Evolutionary conservation across 2,329 filamentous ascomycete genomes (phyloP), one percentile per base, ranked within the genome.

Genomic region (Iodosphaeria phyllophila): DNA sequence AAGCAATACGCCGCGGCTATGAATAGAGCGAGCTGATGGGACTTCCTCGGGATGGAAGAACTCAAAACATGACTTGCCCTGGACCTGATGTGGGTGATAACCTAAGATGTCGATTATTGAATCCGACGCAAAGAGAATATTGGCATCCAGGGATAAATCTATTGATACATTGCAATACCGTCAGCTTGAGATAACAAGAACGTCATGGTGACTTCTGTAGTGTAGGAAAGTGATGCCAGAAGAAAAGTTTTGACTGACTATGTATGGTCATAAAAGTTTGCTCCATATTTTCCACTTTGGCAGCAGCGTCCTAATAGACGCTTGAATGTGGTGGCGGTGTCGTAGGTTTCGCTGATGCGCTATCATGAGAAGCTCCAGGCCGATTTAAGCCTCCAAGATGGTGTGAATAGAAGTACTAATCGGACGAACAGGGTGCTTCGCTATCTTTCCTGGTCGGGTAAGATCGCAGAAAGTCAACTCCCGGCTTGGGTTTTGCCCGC

Each of bases 241-340:
- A 30, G 27, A 33, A 27, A 10, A 24, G 30, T 29, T 29, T 32
- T 33, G 30, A 58, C 71, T 55, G 53, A 78, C 80, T 80, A 46
- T 89, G 80, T 44, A 91, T 89, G 37, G 79, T 83, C 54, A 91
- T 89, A 53, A 91, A 91, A 16, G 80, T 89, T 37, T 76, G 76
- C 51, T 84, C 77, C 77, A 80, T 79, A n/a, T n/a, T n/a, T n/a
- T n/a, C n/a, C n/a, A n/a, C n/a, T n/a, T n/a, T n/a, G n/a, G n/a
- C n/a, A n/a, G n/a, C n/a, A n/a, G n/a, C n/a, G n/a, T n/a, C n/a
- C n/a, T n/a, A n/a, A n/a, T n/a, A n/a, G n/a, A n/a, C n/a, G n/a
- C n/a, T n/a, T n/a, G n/a, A n/a, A n/a, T n/a, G n/a, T n/a, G n/a
- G n/a, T n/a, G n/a, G n/a, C n/a, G n/a, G n/a, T n/a, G n/a, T n/a